Conservation (phyloP, 352 stramenopile genomes). For the Pythium rhizo-oryzae region DNA sequence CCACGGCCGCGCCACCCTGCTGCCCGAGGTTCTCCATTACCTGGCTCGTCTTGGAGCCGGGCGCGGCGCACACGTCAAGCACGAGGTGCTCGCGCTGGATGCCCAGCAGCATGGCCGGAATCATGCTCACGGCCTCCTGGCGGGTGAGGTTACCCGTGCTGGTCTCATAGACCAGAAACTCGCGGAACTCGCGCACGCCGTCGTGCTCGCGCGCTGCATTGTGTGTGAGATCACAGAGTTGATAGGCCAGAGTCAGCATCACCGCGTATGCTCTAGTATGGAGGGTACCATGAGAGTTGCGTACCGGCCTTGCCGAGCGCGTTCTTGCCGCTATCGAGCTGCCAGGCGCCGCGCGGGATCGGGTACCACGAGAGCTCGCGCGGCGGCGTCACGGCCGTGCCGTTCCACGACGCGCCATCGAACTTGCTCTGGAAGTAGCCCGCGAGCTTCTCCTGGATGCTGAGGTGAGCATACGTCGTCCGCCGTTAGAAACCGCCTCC, state of each 20-base stretch:
- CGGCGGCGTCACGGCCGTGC: constrained; percentile 40
- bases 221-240: too few relatives aligned
- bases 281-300: background rate
- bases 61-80: constrained; percentile 90
- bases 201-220: constrained; percentile 48
- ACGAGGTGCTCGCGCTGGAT: constrained; percentile 84
- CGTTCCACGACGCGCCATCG: constrained; percentile 33
- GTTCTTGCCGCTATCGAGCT: constrained; percentile 71
- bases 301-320: constrained; percentile 60
- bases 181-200: constrained; percentile 85
- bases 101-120: constrained; percentile 96
- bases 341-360: constrained; percentile 58
- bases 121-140: constrained; percentile 98
- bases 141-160: constrained; percentile 92
- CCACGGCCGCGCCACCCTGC: constrained; percentile 21
- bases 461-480: background rate
- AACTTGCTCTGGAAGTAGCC: constrained; percentile 53
- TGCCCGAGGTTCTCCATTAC: constrained; percentile 88
- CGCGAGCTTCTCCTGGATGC: constrained; percentile 52
- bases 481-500: too few relatives aligned
- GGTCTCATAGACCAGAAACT: constrained; percentile 93
- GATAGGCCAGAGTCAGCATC: too few relatives aligned
- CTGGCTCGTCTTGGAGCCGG: constrained; percentile 98
- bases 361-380: constrained; percentile 66
- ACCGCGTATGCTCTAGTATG: too few relatives aligned